phyloP scores from a whole-genome alignment of 169 alveolate genomes.

The Cryptosporidium parvum region DNA sequence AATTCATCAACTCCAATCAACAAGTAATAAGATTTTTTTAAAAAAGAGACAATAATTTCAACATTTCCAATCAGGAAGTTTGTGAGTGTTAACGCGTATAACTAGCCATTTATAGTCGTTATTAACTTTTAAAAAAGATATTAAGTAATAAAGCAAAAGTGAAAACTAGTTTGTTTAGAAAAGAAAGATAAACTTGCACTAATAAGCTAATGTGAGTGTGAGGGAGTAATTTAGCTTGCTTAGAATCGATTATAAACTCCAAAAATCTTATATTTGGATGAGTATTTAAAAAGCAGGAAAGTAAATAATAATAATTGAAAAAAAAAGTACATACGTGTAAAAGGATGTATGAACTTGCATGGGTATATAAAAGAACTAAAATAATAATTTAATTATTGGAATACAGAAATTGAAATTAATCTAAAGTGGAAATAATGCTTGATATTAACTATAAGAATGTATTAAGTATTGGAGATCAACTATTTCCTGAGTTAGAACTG shows the following conservation, averaged over 20 bases:
- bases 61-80: too few species aligned
- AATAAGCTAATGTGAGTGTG: not conserved
- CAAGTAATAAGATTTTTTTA: too few species aligned
- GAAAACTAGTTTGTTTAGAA: too few species aligned
- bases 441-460: constrained; percentile 13
- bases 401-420: not conserved
- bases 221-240: not conserved
- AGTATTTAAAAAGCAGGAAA: not conserved
- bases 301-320: too few species aligned
- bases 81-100: not conserved
- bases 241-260: not conserved
- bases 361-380: not conserved
- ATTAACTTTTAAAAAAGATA: not conserved
- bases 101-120: not conserved
- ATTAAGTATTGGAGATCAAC: constrained; percentile 17
- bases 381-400: too few species aligned
- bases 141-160: not conserved
- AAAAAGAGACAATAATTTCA: not conserved
- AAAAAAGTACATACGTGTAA: not conserved
- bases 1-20: too few species aligned
- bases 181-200: too few species aligned
- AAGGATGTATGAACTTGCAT: not conserved
- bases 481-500: constrained; percentile 6
- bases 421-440: not conserved
- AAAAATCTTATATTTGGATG: not conserved